Evolutionary conservation across 2,329 filamentous ascomycete genomes (phyloP), one percentile per base, ranked within the genome.

Genomic region (Fusarium xylarioides): DNA sequence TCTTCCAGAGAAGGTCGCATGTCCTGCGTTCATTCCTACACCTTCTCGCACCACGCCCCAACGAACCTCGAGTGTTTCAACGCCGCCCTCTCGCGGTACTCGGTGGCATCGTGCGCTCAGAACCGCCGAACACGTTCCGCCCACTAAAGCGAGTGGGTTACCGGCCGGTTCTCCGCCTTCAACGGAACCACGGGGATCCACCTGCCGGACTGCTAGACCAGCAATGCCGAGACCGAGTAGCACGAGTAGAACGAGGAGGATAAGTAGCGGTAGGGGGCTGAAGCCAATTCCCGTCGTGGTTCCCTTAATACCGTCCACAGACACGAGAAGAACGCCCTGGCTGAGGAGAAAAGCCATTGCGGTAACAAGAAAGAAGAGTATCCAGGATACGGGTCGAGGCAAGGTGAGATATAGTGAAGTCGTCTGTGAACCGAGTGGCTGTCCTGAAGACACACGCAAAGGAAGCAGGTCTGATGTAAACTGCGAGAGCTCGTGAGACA

Each of bases 111-210:
- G 79, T 30, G 86, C 82, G 76, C 83, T 85, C 69, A 89, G 76
- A n/a, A 87, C 86, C 14, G 86, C 87, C 67, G 85, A 87, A 79
- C 86, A 88, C 46, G 82, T 81, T 16, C 86, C 86, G 35, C 83
- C 86, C 28, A 76, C 78, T 40, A 89, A 73, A 4, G 82, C 82
- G 30, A 89, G 82, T 28, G 87, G 87, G 79, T 88, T 89, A 4
- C 85, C 85, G 21, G 80, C 76, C 23, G 79, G 79, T 15, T 76
- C 73, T 46, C 82, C 83, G 62, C 81, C 79, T 11, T 81, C 74
- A 19, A 78, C 81, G 28, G 75, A 74, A 35, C 81, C 80, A 14
- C 80, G 78, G 5, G 81, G 76, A 14, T 83, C 79, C 7, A 85
- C 82, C 35, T 82, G 81, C 15, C 84, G 81, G 53, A 85, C 70